A percentile compares a stretch with the other conserved stretches of the same genome.
phyloP scores from a whole-genome alignment of 176 grass and related monocot species.

The Typha latifolia region DNA sequence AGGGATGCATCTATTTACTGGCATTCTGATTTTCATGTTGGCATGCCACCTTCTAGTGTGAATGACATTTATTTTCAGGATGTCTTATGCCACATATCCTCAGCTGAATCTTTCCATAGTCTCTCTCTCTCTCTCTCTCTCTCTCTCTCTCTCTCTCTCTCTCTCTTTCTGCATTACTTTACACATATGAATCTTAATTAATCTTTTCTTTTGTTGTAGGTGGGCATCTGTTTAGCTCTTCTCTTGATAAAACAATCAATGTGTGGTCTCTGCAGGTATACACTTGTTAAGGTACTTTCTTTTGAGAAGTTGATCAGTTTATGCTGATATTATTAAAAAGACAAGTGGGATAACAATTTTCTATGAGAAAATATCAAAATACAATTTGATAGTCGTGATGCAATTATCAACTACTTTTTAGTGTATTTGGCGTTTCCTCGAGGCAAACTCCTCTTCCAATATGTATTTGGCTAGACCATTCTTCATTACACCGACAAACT shows the following conservation, averaged over 20 bases:
- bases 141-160: too few species aligned
- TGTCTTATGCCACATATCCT: too few species aligned
- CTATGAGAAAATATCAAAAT: background rate
- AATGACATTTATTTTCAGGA: too few species aligned
- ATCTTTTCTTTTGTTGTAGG: constrained; percentile 36
- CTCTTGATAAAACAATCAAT: constrained; percentile 94
- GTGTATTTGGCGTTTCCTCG: too few species aligned
- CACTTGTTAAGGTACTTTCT: constrained; percentile 2
- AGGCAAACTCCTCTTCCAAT: too few species aligned
- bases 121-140: too few species aligned
- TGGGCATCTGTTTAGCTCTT: constrained; percentile 86
- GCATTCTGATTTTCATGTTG: too few species aligned
- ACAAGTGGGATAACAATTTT: background rate
- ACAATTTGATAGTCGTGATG: background rate
- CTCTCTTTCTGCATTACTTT: background rate
- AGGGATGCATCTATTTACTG: background rate
- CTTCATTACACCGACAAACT: too few species aligned
- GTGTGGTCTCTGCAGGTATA: constrained; percentile 85
- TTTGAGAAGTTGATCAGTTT: background rate
- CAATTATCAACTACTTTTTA: background rate
- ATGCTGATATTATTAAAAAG: background rate
- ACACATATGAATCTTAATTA: constrained; percentile 9
- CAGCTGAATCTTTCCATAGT: background rate
- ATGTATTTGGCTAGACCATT: too few species aligned
- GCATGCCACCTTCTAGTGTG: too few species aligned